Conservation (phyloP, 2,329 filamentous ascomycete species). For the Nemania sp. region DNA sequence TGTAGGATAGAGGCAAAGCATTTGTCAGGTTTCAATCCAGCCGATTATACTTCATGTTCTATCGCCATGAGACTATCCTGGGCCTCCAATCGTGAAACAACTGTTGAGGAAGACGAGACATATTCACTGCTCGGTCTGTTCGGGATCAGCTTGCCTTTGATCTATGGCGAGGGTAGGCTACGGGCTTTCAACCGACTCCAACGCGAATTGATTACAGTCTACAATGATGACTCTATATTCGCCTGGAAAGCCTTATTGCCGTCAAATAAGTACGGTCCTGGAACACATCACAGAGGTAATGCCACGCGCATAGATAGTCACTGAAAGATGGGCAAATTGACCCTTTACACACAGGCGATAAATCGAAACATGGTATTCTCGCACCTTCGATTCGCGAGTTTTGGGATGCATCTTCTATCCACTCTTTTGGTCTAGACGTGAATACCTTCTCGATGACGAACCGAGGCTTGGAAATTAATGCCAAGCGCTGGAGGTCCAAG, state of each 20-base stretch:
- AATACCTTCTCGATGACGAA: slow-evolving; percentile 32
- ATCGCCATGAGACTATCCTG: slow-evolving; percentile 47
- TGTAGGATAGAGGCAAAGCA: slow-evolving; percentile 23
- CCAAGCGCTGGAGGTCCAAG: slow-evolving; percentile 21
- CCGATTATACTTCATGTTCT: slow-evolving; percentile 28
- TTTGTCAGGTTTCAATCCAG: slow-evolving; percentile 1
- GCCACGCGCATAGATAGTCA: neutral
- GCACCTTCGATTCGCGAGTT: slow-evolving; percentile 30
- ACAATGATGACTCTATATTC: slow-evolving; percentile 37
- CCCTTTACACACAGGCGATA: neutral
- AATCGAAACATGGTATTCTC: slow-evolving; percentile 18
- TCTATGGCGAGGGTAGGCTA: slow-evolving; percentile 48
- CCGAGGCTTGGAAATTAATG: slow-evolving; percentile 21
- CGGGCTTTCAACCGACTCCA: slow-evolving; percentile 46
- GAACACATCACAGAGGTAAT: neutral
- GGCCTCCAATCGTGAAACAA: slow-evolving; percentile 43
- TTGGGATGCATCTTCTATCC: slow-evolving; percentile 24
- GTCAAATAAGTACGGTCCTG: neutral
- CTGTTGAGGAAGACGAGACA: slow-evolving; percentile 44
- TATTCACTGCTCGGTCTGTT: slow-evolving; percentile 49
- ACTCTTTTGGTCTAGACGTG: slow-evolving; percentile 20
- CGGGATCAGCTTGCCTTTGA: slow-evolving; percentile 47
- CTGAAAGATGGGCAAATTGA: neutral
- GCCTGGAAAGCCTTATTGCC: slow-evolving; percentile 22
- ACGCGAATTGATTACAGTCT: slow-evolving; percentile 42